Base-by-base conservation (phyloP, 768 basidiomycete genomes). In the Amanita exitialis region DNA sequence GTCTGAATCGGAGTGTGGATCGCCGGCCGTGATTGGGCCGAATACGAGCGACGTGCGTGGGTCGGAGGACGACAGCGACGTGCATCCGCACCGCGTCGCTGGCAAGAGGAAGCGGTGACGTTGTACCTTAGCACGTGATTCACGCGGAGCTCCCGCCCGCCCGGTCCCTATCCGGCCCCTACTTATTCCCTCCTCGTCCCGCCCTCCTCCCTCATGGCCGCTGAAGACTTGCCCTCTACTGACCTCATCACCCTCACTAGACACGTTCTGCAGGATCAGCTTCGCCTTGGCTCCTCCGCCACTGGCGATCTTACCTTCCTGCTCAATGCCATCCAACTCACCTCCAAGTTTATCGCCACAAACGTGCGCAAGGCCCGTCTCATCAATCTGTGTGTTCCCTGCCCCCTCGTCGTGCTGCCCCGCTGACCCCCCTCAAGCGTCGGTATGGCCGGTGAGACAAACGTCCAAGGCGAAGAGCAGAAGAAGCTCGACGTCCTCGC, bases 401-500 rank as follows among this genome's bases (percentile, higher is more conserved):
- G 28, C 4, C 36, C n/a, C 16, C 34, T 47, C 45, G 42, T 46
- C 41, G 41, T 36, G 37, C 25, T 47, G 41, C 47, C 45, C 34
- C 41, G 12, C 47, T 56, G 39, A 44, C 52, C 44, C 51, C 32
- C 35, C 10, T 37, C 34, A 61, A 95, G 93, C n/a, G 86, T 99
- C 57, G 96, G 96, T 28, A 77, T 95, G 18, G 96, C 96, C 13
- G 96, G 96, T 13, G 92, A 94, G 63, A 89, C 89, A 23, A 99
- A 99, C 63, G 86, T 94, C 6, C 91, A 94, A 68, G 96, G 96
- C 18, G 96, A 98, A 66, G 96, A 98, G 63, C 96, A 99, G 76
- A 99, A 99, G 78, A 99, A 99, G 71, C 78, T 99, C 48, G 94
- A 96, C 62, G 85, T 96, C n/a, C 74, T 96, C 28, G 88, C 92